Evolutionary conservation across 2,329 filamentous ascomycete genomes (phyloP), one percentile per base, ranked within the genome.

Genomic region (Cyclaneusma minus): DNA sequence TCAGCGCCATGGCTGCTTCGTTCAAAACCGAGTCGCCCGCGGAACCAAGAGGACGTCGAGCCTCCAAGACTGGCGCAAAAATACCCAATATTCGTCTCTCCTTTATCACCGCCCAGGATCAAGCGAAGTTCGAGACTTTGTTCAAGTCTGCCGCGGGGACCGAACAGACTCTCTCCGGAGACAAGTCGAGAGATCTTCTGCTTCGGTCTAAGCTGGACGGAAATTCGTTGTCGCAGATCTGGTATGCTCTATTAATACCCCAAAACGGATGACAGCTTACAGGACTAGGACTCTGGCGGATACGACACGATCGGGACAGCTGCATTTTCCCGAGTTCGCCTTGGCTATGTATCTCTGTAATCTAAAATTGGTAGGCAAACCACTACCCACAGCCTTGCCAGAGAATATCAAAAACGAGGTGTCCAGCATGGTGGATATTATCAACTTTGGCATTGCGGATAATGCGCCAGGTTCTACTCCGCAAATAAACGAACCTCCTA

Each of bases 341-440:
- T 62, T 98, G 31, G 82, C 89, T 35, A 95, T 98, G 89, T 98
- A 98, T 43, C 69, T 98, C 16, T 98, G 89, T 62, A 98, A 95
- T 47, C 49, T 98, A 39, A 89, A 78, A 49, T 62, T 95, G 31
- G 89, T 82, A 1, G 83, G 84, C 32, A 93, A 92, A 52, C 61
- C 74, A 1, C 54, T 98, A 13, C 89, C 89, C 0, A 46, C 62
- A 2, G 51, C 48, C 5, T 62, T 98, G 7, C 89, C 89, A 0
- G 84, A 94, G 16, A 77, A 71, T 32, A 75, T 98, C 37, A 79
- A 74, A 57, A 98, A 98, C 43, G 89, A 98, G 51, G 89, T 98
- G 11, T 95, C 87, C 3, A 93, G 89, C 54, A 95, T 98, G 85
- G 89, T 98, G 21, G 89, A 98, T 47, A 98, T 98, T 30, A 98